These are phyloP conservation scores for Ascosphaera acerosa DNA, from an alignment of 2,329 filamentous ascomycete species.

Conservation along the genomic window DNA sequence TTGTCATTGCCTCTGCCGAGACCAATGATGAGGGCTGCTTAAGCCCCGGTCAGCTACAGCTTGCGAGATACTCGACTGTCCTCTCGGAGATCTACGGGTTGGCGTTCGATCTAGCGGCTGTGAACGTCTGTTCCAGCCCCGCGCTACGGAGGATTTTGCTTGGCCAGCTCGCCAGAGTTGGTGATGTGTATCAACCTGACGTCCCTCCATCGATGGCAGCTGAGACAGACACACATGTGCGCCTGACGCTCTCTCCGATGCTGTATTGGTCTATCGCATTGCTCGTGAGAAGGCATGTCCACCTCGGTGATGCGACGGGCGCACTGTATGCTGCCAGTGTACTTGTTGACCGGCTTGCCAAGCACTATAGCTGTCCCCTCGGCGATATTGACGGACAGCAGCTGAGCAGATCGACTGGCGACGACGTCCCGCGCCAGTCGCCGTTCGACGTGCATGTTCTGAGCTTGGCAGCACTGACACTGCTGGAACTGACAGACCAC, in stretches of 20 bases:
- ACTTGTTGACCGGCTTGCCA: slow-evolving; percentile 17
- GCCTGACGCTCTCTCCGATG: slow-evolving; percentile 14
- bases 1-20: slow-evolving; percentile 1
- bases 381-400: not conserved
- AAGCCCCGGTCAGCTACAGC: slow-evolving; percentile 5
- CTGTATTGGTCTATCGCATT: slow-evolving; percentile 19
- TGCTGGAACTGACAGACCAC: slow-evolving; percentile 18
- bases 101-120: slow-evolving; percentile 12
- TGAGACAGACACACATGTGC: slow-evolving; percentile 9
- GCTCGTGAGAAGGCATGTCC: slow-evolving; percentile 19
- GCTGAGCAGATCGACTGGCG: slow-evolving; percentile 6
- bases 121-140: slow-evolving; percentile 14
- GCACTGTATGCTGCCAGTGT: slow-evolving; percentile 18
- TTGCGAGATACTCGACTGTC: slow-evolving; percentile 13
- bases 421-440: slow-evolving; percentile 11
- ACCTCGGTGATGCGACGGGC: slow-evolving; percentile 17
- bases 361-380: slow-evolving; percentile 5
- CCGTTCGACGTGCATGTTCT: slow-evolving; percentile 19
- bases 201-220: slow-evolving; percentile 9
- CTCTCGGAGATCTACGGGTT: slow-evolving; percentile 12
- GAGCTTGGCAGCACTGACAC: slow-evolving; percentile 17
- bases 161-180: slow-evolving; percentile 15
- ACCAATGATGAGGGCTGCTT: slow-evolving; percentile 3
- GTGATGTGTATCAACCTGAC: slow-evolving; percentile 12
- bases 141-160: slow-evolving; percentile 14